Evolutionary conservation across 2,329 filamentous ascomycete species (phyloP), one percentile per base, ranked within the genome.

Genomic region (Alternaria brassicicola): DNA sequence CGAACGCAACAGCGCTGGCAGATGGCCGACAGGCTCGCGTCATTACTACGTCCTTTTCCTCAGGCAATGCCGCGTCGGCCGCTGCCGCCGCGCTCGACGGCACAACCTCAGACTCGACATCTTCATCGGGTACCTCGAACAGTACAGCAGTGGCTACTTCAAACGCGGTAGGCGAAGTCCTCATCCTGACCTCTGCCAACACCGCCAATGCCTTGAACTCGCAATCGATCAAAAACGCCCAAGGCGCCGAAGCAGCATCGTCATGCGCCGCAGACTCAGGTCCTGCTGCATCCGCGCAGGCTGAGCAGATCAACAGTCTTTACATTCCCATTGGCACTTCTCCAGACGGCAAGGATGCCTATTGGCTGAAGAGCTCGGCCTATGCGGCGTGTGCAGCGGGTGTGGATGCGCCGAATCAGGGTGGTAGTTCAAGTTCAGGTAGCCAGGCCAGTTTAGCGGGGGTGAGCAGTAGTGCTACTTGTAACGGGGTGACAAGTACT

Each of bases 311-410:
- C 4, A 52, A 52, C 19, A 52, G 49, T 13, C 23, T 43, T 13
- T 52, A 52, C 19, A 52, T 52, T 23, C 49, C 49, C 15, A 17
- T 52, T 17, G 26, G 12, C 2, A 52, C 26, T 0, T 21, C 28
- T 10, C 10, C 38, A 5, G 28, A 35, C 15, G 49, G 49, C 5
- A 41, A 21, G 7, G 15, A 52, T 13, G 31, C 42, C 2, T 30
- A 42, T 21, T 52, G 38, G 28, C 7, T 52, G 13, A 52, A 52
- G 38, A 52, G 49, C n/a, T 42, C 38, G 19, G 49, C 38, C 5
- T 31, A 43, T 23, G 49, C 28, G 15, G 49, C 38, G 8, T 52
- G 38, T 52, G 15, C n/a, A 13, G 38, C 49, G 28, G 49, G 49
- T 26, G 49, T 52, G n/a, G 49, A 31, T 28, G 39, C 49, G 15